Evolutionary conservation across 2,329 filamentous ascomycete genomes (phyloP).

Genomic region (Cladobotryum protrusum): DNA sequence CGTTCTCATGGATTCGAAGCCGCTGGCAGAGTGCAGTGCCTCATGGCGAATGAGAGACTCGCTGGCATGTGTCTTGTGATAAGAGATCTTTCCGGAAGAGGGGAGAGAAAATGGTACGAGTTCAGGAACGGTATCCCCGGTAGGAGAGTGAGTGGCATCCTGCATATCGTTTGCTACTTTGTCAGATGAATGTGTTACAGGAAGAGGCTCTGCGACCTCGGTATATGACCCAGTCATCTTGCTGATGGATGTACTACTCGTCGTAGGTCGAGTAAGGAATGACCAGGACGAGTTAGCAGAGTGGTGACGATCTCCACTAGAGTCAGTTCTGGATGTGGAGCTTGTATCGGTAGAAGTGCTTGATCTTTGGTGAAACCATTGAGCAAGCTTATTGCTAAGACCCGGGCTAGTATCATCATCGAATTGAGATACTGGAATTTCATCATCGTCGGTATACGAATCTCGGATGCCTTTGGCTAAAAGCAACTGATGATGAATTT

Average conservation of each 20-base stretch:
- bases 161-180: slow-evolving; percentile 9
- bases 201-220: slow-evolving; percentile 27
- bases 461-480: slow-evolving; percentile 22
- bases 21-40: slow-evolving; percentile 10
- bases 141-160: slow-evolving; percentile 17
- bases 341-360: slow-evolving; percentile 51
- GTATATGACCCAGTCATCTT: slow-evolving; percentile 27
- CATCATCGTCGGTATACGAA: slow-evolving; percentile 28
- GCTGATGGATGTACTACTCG: slow-evolving; percentile 43
- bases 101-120: slow-evolving; percentile 24
- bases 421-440: slow-evolving; percentile 17
- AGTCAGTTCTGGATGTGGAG: slow-evolving; percentile 40
- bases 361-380: slow-evolving; percentile 36
- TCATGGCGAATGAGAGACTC: slow-evolving; percentile 30
- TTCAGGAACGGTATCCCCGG: slow-evolving; percentile 29
- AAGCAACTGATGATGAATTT: slow-evolving; percentile 51
- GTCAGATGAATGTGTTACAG: slow-evolving; percentile 21
- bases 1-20: neutral
- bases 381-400: slow-evolving; percentile 13
- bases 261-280: slow-evolving; percentile 47
- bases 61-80: slow-evolving; percentile 33
- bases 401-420: slow-evolving; percentile 11
- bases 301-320: slow-evolving; percentile 45
- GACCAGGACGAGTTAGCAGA: slow-evolving; percentile 50
- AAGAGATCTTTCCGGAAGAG: slow-evolving; percentile 17